Evolutionary conservation across 345 rosid species (phyloP).

Genomic region (Sisymbrium irio): DNA sequence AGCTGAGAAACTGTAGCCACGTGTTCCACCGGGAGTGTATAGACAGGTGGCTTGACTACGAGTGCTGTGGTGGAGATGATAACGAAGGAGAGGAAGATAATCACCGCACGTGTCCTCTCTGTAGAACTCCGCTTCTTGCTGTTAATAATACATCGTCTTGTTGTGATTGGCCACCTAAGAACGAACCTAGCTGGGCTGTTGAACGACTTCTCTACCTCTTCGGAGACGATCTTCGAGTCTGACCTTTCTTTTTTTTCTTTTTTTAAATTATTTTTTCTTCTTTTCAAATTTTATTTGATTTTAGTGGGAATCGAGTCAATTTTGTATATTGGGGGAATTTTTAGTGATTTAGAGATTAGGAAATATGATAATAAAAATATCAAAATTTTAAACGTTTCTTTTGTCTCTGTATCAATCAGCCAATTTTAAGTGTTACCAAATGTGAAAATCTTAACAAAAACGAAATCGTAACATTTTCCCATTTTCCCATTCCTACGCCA

Average conservation of each 20-base stretch:
- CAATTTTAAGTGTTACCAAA: background rate
- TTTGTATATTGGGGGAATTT: slow-evolving; percentile 19
- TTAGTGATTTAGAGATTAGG: background rate
- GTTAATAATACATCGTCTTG: slow-evolving; percentile 19
- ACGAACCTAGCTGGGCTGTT: slow-evolving; percentile 93
- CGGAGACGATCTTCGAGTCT: slow-evolving; percentile 68
- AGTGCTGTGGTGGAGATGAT: slow-evolving; percentile 41
- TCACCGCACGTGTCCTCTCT: slow-evolving; percentile 75
- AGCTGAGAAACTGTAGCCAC: slow-evolving; percentile 83
- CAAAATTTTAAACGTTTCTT: background rate
- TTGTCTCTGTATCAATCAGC: background rate
- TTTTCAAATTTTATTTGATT: slow-evolving; percentile 11
- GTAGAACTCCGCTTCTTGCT: slow-evolving; percentile 77
- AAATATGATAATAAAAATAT: background rate
- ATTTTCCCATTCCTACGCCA: background rate
- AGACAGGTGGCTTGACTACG: slow-evolving; percentile 86
- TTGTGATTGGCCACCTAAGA: slow-evolving; percentile 37
- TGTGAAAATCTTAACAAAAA: background rate
- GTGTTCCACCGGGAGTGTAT: slow-evolving; percentile 88
- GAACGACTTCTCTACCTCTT: slow-evolving; percentile 84
- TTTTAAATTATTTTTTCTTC: background rate
- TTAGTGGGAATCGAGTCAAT: background rate
- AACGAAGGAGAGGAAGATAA: slow-evolving; percentile 43
- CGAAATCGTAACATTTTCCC: background rate
- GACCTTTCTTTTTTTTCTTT: background rate